Evolutionary conservation across 805 yeast species (phyloP).

Genomic region (Ogataea corticis): DNA sequence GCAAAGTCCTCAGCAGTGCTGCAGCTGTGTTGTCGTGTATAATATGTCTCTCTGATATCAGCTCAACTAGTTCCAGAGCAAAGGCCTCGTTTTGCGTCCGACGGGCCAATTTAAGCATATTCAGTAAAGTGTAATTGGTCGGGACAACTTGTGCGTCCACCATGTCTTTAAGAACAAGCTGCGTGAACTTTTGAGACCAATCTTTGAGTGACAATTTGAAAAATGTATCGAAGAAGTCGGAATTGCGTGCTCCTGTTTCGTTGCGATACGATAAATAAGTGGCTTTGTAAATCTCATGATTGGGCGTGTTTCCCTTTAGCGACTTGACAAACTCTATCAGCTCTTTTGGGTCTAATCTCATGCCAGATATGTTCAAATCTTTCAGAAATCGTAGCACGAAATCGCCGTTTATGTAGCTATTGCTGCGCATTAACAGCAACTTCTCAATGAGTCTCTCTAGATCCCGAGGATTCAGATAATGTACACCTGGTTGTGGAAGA

Average conservation of each 20-base stretch:
- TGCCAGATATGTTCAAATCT: constrained; percentile 11
- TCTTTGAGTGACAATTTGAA: constrained; percentile 8
- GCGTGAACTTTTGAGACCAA: background rate
- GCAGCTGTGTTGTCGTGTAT: constrained; percentile 6
- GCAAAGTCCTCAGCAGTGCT: constrained; percentile 5
- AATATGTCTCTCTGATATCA: constrained; percentile 2
- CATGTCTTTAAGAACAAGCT: constrained; percentile 8
- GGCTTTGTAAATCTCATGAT: constrained; percentile 79
- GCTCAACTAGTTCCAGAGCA: constrained; percentile 12
- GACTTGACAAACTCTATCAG: constrained; percentile 28
- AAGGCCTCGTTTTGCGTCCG: background rate
- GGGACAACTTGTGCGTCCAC: constrained; percentile 1
- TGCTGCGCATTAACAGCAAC: background rate
- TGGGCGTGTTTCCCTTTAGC: constrained; percentile 80
- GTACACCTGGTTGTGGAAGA: constrained; percentile 15
- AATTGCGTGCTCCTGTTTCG: constrained; percentile 75
- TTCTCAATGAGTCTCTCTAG: constrained; percentile 8
- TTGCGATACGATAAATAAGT: constrained; percentile 97
- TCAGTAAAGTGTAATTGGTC: constrained; percentile 4
- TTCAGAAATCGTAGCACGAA: constrained; percentile 10
- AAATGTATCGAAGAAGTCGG: constrained; percentile 27
- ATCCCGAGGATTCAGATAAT: constrained; percentile 9
- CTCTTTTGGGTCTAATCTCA: constrained; percentile 11
- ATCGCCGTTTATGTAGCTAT: background rate
- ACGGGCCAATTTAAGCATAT: constrained; percentile 9